phyloP scores from a whole-genome alignment of 306 rosid genomes.

The Alnus rubra region DNA sequence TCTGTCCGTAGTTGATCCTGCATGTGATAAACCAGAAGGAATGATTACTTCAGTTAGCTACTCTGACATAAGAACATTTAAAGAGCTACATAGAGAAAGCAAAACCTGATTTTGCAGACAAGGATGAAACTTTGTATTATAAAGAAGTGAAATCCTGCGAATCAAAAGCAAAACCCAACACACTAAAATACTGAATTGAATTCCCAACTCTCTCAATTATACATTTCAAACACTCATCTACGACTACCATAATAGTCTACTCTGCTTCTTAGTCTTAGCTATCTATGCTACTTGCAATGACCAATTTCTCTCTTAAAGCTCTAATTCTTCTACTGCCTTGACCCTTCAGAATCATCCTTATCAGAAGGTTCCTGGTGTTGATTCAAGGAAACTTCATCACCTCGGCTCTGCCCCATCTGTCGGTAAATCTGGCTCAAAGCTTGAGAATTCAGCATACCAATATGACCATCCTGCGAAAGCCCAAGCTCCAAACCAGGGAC shows the following conservation, averaged over 20 bases:
- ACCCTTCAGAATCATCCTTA: conserved; percentile 37
- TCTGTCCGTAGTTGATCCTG: not conserved
- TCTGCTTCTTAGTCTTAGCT: conserved; percentile 6
- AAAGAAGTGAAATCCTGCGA: conserved; percentile 3
- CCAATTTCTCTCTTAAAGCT: not conserved
- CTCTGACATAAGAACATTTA: not conserved
- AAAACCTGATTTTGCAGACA: conserved; percentile 17
- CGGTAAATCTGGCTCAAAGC: conserved; percentile 40
- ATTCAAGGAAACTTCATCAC: conserved; percentile 29
- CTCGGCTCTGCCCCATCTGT: conserved; percentile 39
- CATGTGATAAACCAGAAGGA: not conserved
- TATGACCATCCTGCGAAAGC: conserved; percentile 50
- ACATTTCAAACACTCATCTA: not conserved
- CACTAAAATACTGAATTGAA: not conserved
- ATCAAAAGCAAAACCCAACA: not conserved
- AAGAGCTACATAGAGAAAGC: not conserved
- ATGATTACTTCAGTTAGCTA: not conserved
- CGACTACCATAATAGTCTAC: not conserved
- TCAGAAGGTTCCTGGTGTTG: conserved; percentile 28
- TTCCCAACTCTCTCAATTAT: not conserved
- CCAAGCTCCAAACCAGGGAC: conserved; percentile 56
- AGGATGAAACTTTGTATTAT: not conserved
- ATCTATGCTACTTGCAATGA: not conserved
- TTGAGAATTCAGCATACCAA: conserved; percentile 45
- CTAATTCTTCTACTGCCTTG: conserved; percentile 14